Evolutionary conservation across 371 early-diverging fungal genomes (phyloP), one percentile per base, ranked within the genome.

Genomic region (Circinella minor): DNA sequence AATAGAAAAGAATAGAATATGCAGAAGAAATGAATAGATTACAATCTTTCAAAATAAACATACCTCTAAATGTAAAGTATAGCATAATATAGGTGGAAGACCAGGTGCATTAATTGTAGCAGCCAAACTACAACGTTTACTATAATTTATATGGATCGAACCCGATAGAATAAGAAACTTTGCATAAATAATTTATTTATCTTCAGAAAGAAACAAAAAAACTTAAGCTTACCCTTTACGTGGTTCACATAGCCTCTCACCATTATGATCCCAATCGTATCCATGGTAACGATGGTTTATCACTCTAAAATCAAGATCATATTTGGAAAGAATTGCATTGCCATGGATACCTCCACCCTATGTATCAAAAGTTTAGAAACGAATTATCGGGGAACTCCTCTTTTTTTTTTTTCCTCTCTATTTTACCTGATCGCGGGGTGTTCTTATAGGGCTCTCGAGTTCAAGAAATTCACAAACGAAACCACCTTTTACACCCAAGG

Each of bases 301-400:
- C 4, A 85, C 86, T 18, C 89, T 74, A 62, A 89, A 87, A 4
- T 79, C 79, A 71, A 94, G 75, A 63, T 90, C 90, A 71, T 86
- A 86, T 67, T 84, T 89, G 5, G 91, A 87, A 54, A 91, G 75
- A n/a, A 95, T 91, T 0, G 94, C 94, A 74, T 94, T 95, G 4
- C 93, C 95, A 74, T 95, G 94, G 3, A 92, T 75, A 4, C 94
- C 94, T 11, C 94, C 93, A 27, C 94, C 94, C 82, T 90, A 47
- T 65, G 37, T 27, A 55, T 27, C 67, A 11, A 49, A 36, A 18
- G 11, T 1, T 43, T 43, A 43, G 43, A 43, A 11, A 6, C 6
- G 3, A 43, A 43, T 43, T 43, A 11, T 43, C 11, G 1, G 0
- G 6, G 11, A 9, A 11, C 43, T 9, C 6, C 6, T 11, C 43